Evolutionary conservation across 331 rosid species (phyloP), one percentile per base, ranked within the genome.

Genomic region (Cucumis variabilis): DNA sequence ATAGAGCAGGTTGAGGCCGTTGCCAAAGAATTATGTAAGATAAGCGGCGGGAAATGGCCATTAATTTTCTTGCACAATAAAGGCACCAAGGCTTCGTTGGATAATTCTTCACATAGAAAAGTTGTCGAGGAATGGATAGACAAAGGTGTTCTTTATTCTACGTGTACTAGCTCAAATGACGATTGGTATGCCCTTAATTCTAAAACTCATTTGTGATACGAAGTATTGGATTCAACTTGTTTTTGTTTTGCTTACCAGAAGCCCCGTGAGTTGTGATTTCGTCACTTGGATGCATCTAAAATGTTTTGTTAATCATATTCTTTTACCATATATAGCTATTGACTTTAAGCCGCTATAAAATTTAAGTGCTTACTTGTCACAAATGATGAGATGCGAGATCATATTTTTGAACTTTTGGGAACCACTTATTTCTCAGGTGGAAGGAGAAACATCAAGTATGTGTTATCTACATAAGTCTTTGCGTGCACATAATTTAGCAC

Each of bases 351-450:
- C 72, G 95, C 98, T 15, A 95, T 97, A 15, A 97, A 93, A 84
- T 91, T 91, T 76, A 93, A 94, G 90, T 92, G 98, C 90, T 93
- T 97, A 93, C 98, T 97, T 58, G 92, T 95, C 85, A 95, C 99
- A 44, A 97, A 97, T 80, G 98, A 95, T 91, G 99, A 97, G 89
- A 95, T 97, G 98, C 91, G 98, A 84, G 99, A 97, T 90, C 99
- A 97, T 90, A 95, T 95, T 85, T 95, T 95, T 90, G 98, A 95
- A 87, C 98, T 97, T 86, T 85, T 94, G n/a, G 98, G 98, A 89
- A 92, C 86, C 92, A 90, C 91, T 93, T 94, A 94, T 93, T 97
- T 68, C 93, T 88, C 83, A 94, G 93, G 90, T 97, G 99, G 99
- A 97, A 97, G 90, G 98, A 95, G 89, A 92, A 93, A 87, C 99